These are phyloP conservation scores for Punica granatum DNA, from an alignment of 345 rosid species.

Conservation along the genomic window DNA sequence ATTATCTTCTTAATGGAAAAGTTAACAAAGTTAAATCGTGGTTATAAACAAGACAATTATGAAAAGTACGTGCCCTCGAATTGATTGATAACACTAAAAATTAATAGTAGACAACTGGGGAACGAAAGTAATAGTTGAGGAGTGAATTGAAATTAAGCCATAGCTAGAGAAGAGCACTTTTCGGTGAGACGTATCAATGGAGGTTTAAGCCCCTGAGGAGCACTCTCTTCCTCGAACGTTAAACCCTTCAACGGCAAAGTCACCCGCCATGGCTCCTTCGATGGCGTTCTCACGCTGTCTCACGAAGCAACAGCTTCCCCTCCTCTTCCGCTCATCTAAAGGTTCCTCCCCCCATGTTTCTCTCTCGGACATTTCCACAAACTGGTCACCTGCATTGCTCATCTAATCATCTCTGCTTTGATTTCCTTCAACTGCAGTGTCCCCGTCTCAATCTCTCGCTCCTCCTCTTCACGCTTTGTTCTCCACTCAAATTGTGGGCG, in stretches of 20 bases:
- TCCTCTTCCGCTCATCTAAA: background rate
- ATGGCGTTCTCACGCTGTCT: background rate
- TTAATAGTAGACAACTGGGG: no score
- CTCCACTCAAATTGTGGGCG: constrained; percentile 59
- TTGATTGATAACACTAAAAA: no score
- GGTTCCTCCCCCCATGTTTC: background rate
- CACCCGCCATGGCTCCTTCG: background rate
- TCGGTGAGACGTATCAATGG: background rate
- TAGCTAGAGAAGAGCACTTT: no score
- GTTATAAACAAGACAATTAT: no score
- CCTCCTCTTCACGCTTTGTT: constrained; percentile 33
- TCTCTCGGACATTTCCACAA: background rate
- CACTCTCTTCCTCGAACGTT: background rate
- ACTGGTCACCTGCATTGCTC: background rate
- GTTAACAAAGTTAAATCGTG: no score
- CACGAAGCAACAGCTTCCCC: constrained; percentile 2
- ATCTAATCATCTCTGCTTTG: background rate
- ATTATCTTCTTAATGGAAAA: no score
- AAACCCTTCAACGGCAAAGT: background rate
- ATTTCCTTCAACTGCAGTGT: constrained; percentile 21
- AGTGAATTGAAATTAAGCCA: no score
- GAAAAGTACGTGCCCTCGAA: no score
- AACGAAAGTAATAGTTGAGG: background rate
- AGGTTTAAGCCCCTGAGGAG: background rate
- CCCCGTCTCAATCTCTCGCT: constrained; percentile 20